A percentile compares a stretch with the other conserved stretches of the same genome.
Conservation (phyloP, 768 basidiomycete species). For the Clavulina sp. region DNA sequence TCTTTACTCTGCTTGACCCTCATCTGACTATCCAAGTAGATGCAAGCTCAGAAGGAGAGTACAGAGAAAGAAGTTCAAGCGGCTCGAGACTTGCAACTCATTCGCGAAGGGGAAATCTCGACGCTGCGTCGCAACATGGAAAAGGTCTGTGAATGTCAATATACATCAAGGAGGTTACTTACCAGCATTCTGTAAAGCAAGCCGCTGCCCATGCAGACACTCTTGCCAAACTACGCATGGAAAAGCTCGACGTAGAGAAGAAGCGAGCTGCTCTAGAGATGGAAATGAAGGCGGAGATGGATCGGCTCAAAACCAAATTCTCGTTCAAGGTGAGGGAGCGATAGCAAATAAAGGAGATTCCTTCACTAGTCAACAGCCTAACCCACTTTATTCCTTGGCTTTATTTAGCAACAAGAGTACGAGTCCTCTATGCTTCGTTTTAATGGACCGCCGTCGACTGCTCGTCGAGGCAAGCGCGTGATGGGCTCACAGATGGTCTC, state of each 20-base stretch:
- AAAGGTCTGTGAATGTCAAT: background rate
- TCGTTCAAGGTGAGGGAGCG: background rate
- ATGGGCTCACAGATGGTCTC: no score
- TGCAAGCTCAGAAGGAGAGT: background rate
- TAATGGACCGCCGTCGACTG: background rate
- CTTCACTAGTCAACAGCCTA: no score
- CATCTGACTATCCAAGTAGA: background rate
- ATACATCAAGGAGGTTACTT: background rate
- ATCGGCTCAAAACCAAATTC: background rate
- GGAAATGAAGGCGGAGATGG: constrained; percentile 2
- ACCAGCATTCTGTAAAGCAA: background rate
- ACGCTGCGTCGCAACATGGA: background rate
- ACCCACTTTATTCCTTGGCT: no score
- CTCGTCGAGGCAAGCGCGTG: background rate
- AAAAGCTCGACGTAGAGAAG: background rate
- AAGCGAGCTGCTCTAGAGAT: background rate
- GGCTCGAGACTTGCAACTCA: background rate
- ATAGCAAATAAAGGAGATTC: no score
- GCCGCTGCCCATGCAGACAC: background rate
- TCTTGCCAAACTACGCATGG: background rate
- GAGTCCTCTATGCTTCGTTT: background rate
- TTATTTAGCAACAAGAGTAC: background rate
- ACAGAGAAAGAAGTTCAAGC: background rate
- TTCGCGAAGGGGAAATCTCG: background rate
- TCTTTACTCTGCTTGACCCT: background rate